A percentile compares a stretch with the other conserved stretches of the same genome.
Conservation (phyloP, 2,329 filamentous ascomycete genomes). For the Ophiostoma ips region DNA sequence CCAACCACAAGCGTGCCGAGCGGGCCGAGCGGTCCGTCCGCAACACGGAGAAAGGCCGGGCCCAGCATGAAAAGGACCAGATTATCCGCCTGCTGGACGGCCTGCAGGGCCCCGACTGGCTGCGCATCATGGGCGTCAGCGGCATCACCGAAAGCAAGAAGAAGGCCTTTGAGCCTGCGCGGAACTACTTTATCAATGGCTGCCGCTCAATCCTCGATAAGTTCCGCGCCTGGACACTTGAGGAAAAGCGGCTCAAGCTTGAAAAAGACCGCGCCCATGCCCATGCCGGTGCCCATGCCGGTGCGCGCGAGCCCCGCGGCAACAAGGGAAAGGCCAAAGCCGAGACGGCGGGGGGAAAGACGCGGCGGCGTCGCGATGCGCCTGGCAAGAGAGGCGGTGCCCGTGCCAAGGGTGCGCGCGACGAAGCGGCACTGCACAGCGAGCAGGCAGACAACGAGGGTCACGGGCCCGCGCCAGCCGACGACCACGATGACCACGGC, state of each 20-base stretch:
- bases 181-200: slow-evolving; percentile 71
- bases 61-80: slow-evolving; percentile 53
- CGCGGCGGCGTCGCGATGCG: slow-evolving; percentile 7
- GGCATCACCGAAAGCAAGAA: slow-evolving; percentile 74
- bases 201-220: slow-evolving; percentile 74
- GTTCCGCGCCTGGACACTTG: slow-evolving; percentile 74
- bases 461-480: slow-evolving; percentile 18
- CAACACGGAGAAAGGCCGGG: slow-evolving; percentile 49
- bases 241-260: slow-evolving; percentile 70
- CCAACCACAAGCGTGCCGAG: slow-evolving; percentile 44
- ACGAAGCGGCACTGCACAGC: neutral
- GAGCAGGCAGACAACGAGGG: neutral
- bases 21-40: slow-evolving; percentile 47
- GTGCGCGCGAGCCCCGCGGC: slow-evolving; percentile 10
- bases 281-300: slow-evolving; percentile 15
- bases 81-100: slow-evolving; percentile 59
- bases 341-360: slow-evolving; percentile 8
- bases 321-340: slow-evolving; percentile 10
- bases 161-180: slow-evolving; percentile 73
- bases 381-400: slow-evolving; percentile 10
- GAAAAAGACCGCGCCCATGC: slow-evolving; percentile 54
- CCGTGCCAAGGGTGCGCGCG: neutral
- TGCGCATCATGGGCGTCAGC: slow-evolving; percentile 80
- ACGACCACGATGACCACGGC: too few species aligned
- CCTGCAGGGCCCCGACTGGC: slow-evolving; percentile 82